A percentile compares a stretch with the other conserved stretches of the same genome.
Evolutionary conservation across 441 rosid species (phyloP).

Genomic region (Flueggea neowawraea): DNA sequence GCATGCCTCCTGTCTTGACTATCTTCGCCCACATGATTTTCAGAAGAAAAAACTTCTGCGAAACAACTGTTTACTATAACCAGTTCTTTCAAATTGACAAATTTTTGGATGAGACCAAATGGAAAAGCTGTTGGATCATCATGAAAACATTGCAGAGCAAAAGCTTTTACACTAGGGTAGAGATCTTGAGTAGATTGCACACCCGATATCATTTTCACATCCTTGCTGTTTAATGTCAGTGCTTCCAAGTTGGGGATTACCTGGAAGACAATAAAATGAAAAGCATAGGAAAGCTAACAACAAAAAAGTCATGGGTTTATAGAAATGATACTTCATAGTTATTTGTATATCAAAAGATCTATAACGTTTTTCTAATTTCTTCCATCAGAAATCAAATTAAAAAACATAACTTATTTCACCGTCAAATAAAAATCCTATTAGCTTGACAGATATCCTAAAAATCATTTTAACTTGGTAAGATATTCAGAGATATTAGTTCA

Average conservation of each 20-base stretch:
- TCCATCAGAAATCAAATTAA: too few relatives aligned
- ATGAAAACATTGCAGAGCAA: constrained; percentile 3
- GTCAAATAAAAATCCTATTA: too few relatives aligned
- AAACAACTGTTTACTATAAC: not conserved
- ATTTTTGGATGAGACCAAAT: not conserved
- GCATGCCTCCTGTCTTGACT: not conserved
- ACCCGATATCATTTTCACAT: constrained; percentile 4
- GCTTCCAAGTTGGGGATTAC: constrained; percentile 15
- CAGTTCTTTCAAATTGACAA: constrained; percentile 9
- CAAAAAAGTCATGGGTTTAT: not conserved
- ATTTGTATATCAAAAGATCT: too few relatives aligned
- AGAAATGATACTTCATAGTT: not conserved
- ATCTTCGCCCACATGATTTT: not conserved
- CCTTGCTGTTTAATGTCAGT: constrained; percentile 9
- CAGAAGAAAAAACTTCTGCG: constrained; percentile 6
- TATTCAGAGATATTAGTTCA: too few relatives aligned
- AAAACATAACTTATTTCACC: too few relatives aligned
- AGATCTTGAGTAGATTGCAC: constrained; percentile 4
- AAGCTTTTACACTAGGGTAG: constrained; percentile 4
- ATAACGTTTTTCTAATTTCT: too few relatives aligned
- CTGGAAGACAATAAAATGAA: constrained; percentile 6
- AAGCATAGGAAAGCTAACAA: not conserved
- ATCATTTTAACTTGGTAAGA: too few relatives aligned
- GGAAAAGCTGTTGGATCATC: not conserved
- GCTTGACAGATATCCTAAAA: too few relatives aligned